Conservation (phyloP, 148 eudicot species). For the Linanthus parryae region DNA sequence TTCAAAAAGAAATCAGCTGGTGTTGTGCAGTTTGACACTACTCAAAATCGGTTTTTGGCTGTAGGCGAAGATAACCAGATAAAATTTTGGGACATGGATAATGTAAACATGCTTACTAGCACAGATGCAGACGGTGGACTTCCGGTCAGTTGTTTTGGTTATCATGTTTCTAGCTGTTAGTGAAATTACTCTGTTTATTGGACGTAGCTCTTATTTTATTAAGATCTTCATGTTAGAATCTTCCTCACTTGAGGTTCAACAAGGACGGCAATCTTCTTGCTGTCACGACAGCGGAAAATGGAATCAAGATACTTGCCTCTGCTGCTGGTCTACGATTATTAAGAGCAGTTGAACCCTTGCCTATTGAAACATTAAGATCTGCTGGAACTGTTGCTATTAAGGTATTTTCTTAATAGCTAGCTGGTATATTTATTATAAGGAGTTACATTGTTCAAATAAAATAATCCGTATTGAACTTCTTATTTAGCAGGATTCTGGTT, state of each 20-base stretch:
- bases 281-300: constrained; percentile 69
- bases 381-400: constrained; percentile 57
- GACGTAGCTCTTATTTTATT: not conserved
- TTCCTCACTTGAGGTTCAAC: constrained; percentile 82
- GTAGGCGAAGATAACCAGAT: constrained; percentile 88
- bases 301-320: constrained; percentile 64
- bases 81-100: constrained; percentile 96
- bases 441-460: not conserved
- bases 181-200: not conserved
- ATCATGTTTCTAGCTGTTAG: not conserved
- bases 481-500: constrained; percentile 30
- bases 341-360: constrained; percentile 56
- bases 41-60: constrained; percentile 86
- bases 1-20: constrained; percentile 70
- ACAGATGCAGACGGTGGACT: constrained; percentile 90
- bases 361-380: constrained; percentile 69
- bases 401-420: constrained; percentile 27
- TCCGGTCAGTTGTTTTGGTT: constrained; percentile 38
- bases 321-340: constrained; percentile 57
- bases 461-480: not conserved
- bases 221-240: not conserved
- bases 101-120: constrained; percentile 37
- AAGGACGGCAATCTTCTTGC: constrained; percentile 91
- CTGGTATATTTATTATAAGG: not conserved
- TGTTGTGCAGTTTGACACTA: constrained; percentile 83